A percentile compares a stretch with the other conserved stretches of the same genome.
These are phyloP conservation scores for Golovinomyces cichoracearum DNA, from an alignment of 2,329 filamentous ascomycete species.

Conservation along the genomic window DNA sequence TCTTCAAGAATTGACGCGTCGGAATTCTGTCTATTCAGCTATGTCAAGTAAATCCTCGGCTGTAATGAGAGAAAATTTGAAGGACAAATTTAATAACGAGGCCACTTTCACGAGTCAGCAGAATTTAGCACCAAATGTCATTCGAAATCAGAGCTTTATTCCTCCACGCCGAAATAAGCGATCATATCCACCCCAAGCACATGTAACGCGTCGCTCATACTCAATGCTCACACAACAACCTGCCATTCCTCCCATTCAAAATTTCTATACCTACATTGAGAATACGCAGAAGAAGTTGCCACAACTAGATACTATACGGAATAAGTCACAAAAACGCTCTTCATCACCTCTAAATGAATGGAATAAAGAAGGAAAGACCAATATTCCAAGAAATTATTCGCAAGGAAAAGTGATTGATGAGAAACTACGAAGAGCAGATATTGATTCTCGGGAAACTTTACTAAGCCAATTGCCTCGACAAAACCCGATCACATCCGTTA, in stretches of 20 bases:
- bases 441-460: background rate
- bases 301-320: no score
- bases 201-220: slow-evolving; percentile 1
- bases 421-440: background rate
- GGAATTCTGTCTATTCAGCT: background rate
- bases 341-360: no score
- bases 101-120: no score
- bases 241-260: background rate
- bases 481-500: background rate
- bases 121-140: background rate
- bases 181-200: slow-evolving; percentile 4
- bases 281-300: slow-evolving; percentile 1
- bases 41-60: background rate
- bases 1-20: background rate
- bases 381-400: no score
- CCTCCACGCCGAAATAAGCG: background rate
- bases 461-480: no score
- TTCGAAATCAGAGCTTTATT: background rate
- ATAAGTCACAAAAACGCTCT: no score
- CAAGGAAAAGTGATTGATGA: no score
- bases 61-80: no score
- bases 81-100: no score
- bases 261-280: slow-evolving; percentile 2
- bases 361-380: no score
- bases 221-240: background rate